Base-by-base conservation (phyloP, 2,329 filamentous ascomycete genomes). In the Lasiodiplodia sp. region DNA sequence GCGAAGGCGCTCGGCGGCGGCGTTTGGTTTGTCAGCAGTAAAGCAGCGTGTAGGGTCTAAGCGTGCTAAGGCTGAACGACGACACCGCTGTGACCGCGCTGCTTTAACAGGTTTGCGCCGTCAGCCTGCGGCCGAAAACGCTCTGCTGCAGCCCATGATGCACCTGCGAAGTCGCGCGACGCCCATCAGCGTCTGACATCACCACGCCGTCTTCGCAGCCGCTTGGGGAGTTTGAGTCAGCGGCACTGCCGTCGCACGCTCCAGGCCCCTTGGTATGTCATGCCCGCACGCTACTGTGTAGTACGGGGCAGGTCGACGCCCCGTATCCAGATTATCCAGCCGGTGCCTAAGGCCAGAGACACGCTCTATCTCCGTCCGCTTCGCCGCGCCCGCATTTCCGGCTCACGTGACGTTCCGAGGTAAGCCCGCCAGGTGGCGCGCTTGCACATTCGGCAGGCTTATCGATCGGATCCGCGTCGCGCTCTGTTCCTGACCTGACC, bases 391-490 rank as follows among this genome's bases (percentile, higher is more conserved):
- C 8, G 44, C 21, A 6, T 21, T n/a, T 21, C 25, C 40, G 6
- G 23, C 2, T 7, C 60, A 64, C 60, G 60, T 64, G 60, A 64
- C 31, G 3, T 4, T 8, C 58, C 58, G 40, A 44, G 21, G 28
- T 10, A 34, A 34, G 31, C 31, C 12, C 7, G 11, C 21, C 34
- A 5, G n/a, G 55, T 3, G n/a, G 55, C 28, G 2, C 55, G 55
- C n/a, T 37, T 37, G 37, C 11, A 18, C 25, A 6, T 60, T 60
- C 40, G 58, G 58, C 40, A n/a, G 38, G 28, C 40, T 64, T 64
- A 64, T 64, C 60, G 60, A 64, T 64, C 60, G 60, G 60, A 64
- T 52, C 31, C 60, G 60, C 60, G 60, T 64, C 60, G n/a, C 60
- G 60, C 60, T 63, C 58, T 64, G 60, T 64, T 64, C 60, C 60